Base-by-base conservation (phyloP, 2,329 filamentous ascomycete species). In the Daldinia sp. region DNA sequence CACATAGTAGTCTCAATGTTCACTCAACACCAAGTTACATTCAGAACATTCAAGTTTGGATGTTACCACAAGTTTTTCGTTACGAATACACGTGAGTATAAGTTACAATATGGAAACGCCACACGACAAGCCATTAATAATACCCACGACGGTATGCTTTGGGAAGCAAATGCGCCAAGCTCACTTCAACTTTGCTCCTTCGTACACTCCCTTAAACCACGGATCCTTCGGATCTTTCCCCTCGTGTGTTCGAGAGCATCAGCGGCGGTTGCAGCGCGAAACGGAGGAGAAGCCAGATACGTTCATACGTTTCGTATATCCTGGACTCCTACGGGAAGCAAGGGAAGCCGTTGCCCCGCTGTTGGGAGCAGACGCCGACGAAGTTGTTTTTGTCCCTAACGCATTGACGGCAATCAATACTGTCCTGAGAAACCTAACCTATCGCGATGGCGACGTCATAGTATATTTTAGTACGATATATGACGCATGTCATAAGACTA, bases 211-310 rank as follows among this genome's bases (percentile, higher is more conserved):
- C 6, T 67, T 80, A 33, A 80, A 81, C 63, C 79, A 81, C 50
- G 88, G 91, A 62, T 92, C 90, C 1, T 93, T 90, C 76, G 92
- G 92, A 15, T 87, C 89, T 0, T 89, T 87, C 72, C 92, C 92
- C 2, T 79, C 76, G 4, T 71, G 79, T 1, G 82, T 94, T 46
- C 85, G 82, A n/a, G 78, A 84, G 6, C 81, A 81, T 30, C 83
- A 89, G 26, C 85, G 83, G 26, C 70, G 81, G 33, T 85, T 86
- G 64, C 87, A 90, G 76, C 82, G 86, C 50, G 79, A 84, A 30
- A 82, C 83, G 35, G 91, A 94, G 81, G 80, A 82, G 3, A 83
- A 83, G 6, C 89, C 91, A 0, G 91, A 93, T 77, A 79, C 82
- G 4, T 93, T 90, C 81, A 87, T 92, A 72, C 87, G 89, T 26